These are phyloP conservation scores for Aspergillus pseudonomiae DNA, from an alignment of 2,329 filamentous ascomycete genomes.

Conservation along the genomic window DNA sequence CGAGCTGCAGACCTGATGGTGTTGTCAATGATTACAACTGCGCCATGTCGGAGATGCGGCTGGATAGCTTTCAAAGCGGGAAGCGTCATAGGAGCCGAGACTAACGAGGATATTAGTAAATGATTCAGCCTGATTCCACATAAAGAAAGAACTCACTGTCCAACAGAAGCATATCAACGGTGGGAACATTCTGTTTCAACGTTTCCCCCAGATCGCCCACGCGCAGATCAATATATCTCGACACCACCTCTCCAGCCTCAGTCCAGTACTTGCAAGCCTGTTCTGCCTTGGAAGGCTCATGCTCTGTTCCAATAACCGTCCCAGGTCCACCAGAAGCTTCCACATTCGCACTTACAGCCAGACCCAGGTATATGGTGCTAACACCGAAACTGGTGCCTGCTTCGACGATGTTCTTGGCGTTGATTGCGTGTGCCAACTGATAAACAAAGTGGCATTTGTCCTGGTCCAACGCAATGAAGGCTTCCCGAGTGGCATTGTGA, in stretches of 20 bases:
- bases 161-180: neutral
- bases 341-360: slow-evolving; percentile 33
- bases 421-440: no score
- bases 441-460: no score
- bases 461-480: slow-evolving; percentile 21
- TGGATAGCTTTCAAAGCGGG: slow-evolving; percentile 54
- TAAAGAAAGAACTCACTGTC: neutral
- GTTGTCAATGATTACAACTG: slow-evolving; percentile 57
- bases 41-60: slow-evolving; percentile 50
- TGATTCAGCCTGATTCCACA: neutral
- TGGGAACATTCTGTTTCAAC: neutral
- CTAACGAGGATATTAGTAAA: neutral
- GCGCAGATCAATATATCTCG: neutral
- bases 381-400: slow-evolving; percentile 39
- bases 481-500: neutral
- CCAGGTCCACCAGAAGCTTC: neutral
- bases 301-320: neutral
- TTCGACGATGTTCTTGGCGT: no score
- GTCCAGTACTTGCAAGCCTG: neutral
- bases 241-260: neutral
- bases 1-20: slow-evolving; percentile 40
- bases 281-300: neutral
- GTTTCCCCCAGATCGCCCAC: neutral
- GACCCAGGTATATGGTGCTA: slow-evolving; percentile 44
- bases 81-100: slow-evolving; percentile 48